Conservation (phyloP, 129 eudicot genomes). For the Escallonia herrerae region DNA sequence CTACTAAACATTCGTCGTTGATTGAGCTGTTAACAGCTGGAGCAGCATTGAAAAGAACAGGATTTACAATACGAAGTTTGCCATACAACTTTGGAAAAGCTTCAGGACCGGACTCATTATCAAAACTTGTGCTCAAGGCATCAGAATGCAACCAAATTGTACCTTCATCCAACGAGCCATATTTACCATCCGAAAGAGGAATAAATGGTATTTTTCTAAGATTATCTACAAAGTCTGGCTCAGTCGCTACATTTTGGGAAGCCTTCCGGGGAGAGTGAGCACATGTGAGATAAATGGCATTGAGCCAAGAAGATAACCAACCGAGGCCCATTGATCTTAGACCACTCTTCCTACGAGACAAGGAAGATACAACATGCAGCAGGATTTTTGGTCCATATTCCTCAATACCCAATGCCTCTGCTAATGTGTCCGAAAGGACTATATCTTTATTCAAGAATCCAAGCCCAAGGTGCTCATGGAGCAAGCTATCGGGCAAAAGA, state of each 20-base stretch:
- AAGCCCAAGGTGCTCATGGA: conserved; percentile 77
- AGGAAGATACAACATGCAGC: conserved; percentile 45
- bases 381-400: conserved; percentile 67
- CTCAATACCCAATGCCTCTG: conserved; percentile 68
- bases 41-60: conserved; percentile 44
- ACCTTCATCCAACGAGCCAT: conserved; percentile 55
- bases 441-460: conserved; percentile 70
- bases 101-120: conserved; percentile 26
- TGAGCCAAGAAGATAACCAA: conserved; percentile 77
- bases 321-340: conserved; percentile 54
- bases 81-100: conserved; percentile 53
- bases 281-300: conserved; percentile 30
- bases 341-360: conserved; percentile 44
- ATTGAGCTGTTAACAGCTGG: conserved; percentile 10
- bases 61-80: conserved; percentile 58
- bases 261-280: conserved; percentile 17
- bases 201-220: conserved; percentile 58
- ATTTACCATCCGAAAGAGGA: conserved; percentile 69
- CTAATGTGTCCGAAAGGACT: conserved; percentile 57
- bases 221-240: conserved; percentile 32
- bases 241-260: conserved; percentile 22
- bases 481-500: conserved; percentile 63
- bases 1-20: conserved; percentile 16
- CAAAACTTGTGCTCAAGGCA: conserved; percentile 14
- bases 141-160: conserved; percentile 70